A percentile compares a stretch with the other conserved stretches of the same genome.
Evolutionary conservation across 2,329 filamentous ascomycete genomes (phyloP).

Genomic region (Cryphonectria radicalis): DNA sequence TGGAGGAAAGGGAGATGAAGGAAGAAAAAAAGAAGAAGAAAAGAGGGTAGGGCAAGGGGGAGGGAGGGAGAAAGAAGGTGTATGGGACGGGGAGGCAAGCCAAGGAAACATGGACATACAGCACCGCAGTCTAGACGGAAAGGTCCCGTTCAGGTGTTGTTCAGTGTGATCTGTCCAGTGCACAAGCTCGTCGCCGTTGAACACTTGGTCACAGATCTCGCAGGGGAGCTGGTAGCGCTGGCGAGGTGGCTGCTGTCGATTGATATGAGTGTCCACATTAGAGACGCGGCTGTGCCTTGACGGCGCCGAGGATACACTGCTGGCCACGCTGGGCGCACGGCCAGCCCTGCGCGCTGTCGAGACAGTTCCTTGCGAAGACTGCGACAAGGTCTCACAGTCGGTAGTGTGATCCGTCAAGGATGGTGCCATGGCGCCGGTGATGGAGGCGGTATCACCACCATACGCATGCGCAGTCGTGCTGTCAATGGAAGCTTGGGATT

Average conservation of each 20-base stretch:
- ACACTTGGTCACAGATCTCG: conserved; percentile 52
- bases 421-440: not conserved
- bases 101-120: conserved; percentile 7
- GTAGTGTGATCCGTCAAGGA: not conserved
- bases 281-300: conserved; percentile 6
- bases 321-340: not conserved
- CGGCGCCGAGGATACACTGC: conserved; percentile 6
- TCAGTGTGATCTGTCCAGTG: conserved; percentile 52
- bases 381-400: conserved; percentile 2
- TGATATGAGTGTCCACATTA: conserved; percentile 16
- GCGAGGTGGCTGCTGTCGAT: not conserved
- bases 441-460: not conserved
- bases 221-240: conserved; percentile 43
- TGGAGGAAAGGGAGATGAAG: too few species aligned
- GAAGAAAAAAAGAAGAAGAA: not conserved
- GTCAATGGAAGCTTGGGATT: not conserved
- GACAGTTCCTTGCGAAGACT: not conserved
- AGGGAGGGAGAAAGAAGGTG: not conserved
- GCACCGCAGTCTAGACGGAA: conserved; percentile 38
- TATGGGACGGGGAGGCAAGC: not conserved
- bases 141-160: conserved; percentile 41
- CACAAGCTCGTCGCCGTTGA: conserved; percentile 42
- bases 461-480: not conserved
- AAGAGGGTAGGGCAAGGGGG: not conserved
- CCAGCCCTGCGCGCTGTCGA: not conserved